Base-by-base conservation (phyloP, 2,329 filamentous ascomycete genomes). In the Penicillium janthinellum region DNA sequence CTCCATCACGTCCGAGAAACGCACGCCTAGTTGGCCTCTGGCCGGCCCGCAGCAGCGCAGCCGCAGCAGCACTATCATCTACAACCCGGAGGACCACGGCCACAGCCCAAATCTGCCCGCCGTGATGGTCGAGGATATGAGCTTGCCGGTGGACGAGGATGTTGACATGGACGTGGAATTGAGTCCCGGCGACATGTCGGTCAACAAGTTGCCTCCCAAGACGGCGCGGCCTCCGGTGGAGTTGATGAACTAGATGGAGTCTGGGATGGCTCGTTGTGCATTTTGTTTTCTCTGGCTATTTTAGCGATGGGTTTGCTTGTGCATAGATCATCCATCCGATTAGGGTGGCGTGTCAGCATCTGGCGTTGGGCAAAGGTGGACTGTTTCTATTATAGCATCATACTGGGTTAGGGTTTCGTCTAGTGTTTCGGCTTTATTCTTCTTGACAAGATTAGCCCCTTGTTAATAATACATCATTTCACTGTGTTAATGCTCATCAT, bases 41-140 rank as follows among this genome's bases (percentile, higher is more conserved):
- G 58, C 66, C 48, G 63, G 67, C 50, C 68, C 70, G 17, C 72
- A 71, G 51, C 72, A 73, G 59, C 73, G 78, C 47, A 79, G 78
- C 63, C 69, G 85, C 44, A 87, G 84, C 68, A 82, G 83, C 35
- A 87, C 85, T 0, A 78, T 88, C 45, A 85, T 89, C 52, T 89
- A 86, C 69, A 79, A 88, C 63, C 86, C 86, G 0, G 81, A 85
- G 56, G 83, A 87, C 45, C 85, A 88, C 64, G 86, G 86, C 2
- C 78, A 83, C 59, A 85, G 81, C 57, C 84, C 85, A 0, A 78
- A 82, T 63, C 72, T 89, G 41, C 86, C 86, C 1, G 85, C 84
- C 1, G 87, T 89, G 39, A 83, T 85, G 68, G 85, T 89, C 2
- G 85, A 87, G 71, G 86, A 88, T 72, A 86, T 83, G 12, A 85